These are phyloP conservation scores for Alloascoidea hylecoeti DNA, from an alignment of 805 yeast genomes.

Conservation along the genomic window DNA sequence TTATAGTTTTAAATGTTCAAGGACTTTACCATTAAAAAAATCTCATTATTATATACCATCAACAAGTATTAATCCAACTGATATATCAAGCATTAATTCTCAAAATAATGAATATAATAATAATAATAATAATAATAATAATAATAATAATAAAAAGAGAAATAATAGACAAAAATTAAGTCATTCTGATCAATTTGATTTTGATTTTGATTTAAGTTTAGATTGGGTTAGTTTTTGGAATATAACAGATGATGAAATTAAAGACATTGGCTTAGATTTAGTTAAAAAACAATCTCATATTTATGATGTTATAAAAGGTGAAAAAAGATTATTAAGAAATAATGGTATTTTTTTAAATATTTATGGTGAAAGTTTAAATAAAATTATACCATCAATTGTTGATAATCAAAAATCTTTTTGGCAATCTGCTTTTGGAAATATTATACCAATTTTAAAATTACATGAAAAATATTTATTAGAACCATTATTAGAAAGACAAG, in stretches of 20 bases:
- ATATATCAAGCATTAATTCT: too few species aligned
- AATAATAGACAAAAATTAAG: background rate
- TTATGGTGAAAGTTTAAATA: slow-evolving; percentile 29
- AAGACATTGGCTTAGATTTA: slow-evolving; percentile 1
- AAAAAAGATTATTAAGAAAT: slow-evolving; percentile 54
- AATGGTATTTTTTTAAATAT: slow-evolving; percentile 50
- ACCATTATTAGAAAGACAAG: slow-evolving; percentile 42
- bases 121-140: too few species aligned
- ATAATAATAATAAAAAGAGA: too few species aligned
- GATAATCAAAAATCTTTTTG: slow-evolving; percentile 39
- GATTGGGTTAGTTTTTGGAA: background rate
- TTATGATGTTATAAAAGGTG: slow-evolving; percentile 61
- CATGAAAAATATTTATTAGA: slow-evolving; percentile 40
- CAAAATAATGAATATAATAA: too few species aligned
- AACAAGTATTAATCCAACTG: too few species aligned
- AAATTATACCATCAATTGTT: slow-evolving; percentile 23
- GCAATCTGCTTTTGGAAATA: slow-evolving; percentile 41
- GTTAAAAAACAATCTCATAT: slow-evolving; percentile 61
- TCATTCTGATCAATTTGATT: background rate
- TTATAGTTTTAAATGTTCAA: background rate
- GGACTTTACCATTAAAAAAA: background rate
- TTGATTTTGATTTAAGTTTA: background rate
- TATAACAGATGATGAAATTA: background rate
- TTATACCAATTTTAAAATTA: slow-evolving; percentile 35
- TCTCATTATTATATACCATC: too few species aligned